These are phyloP conservation scores for Adansonia rubrostipa DNA, from an alignment of 441 rosid genomes.

Conservation along the genomic window DNA sequence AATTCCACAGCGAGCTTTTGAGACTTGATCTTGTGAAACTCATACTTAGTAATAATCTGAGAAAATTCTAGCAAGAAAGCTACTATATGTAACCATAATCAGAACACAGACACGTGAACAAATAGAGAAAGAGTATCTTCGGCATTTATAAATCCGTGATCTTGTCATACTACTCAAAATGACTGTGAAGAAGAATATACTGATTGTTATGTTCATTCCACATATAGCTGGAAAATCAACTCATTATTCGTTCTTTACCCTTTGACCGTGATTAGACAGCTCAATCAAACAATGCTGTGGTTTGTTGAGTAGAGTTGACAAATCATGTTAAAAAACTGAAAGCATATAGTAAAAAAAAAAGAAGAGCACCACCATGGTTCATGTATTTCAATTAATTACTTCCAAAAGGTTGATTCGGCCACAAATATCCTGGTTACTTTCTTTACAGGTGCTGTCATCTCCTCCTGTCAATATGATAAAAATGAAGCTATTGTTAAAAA, in stretches of 20 bases:
- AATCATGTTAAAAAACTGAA: conserved; percentile 6
- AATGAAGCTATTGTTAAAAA: conserved; percentile 18
- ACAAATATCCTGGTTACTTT: conserved; percentile 88
- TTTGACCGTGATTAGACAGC: neutral
- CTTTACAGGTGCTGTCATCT: conserved; percentile 87
- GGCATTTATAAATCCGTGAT: too few relatives aligned
- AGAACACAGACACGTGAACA: neutral
- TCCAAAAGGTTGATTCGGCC: conserved; percentile 78
- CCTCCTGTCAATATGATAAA: conserved; percentile 41
- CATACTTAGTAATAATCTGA: conserved; percentile 19
- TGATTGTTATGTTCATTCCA: too few relatives aligned
- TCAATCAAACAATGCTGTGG: neutral
- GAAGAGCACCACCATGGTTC: neutral
- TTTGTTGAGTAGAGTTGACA: neutral
- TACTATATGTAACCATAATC: neutral
- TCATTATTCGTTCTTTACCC: neutral
- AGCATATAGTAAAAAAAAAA: neutral
- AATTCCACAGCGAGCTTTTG: conserved; percentile 90
- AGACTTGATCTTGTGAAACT: conserved; percentile 67
- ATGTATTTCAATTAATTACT: conserved; percentile 43
- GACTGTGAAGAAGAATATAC: conserved; percentile 25
- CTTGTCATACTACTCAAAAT: too few relatives aligned
- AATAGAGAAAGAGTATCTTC: neutral
- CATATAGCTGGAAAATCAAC: neutral
- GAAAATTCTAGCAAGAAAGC: neutral